These are phyloP conservation scores for Fusarium tricinctum DNA, from an alignment of 2,329 filamentous ascomycete species.

Conservation along the genomic window DNA sequence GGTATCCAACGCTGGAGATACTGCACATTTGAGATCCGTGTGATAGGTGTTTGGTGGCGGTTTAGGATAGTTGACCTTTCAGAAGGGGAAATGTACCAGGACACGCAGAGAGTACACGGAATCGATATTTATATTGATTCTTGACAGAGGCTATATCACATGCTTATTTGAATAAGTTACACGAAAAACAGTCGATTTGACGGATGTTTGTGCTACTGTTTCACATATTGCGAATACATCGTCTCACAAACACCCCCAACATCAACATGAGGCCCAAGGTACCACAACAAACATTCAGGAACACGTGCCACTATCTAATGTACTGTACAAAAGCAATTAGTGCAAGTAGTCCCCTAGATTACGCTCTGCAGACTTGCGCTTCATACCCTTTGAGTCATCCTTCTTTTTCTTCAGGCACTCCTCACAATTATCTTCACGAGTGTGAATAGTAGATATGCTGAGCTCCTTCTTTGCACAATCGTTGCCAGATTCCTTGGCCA, in stretches of 20 bases:
- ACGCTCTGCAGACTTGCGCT: not conserved
- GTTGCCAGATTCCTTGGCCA: not conserved
- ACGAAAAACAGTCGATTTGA: not conserved
- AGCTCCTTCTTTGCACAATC: not conserved
- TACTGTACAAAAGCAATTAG: not conserved
- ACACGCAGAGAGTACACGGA: not conserved
- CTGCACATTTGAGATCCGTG: constrained; percentile 3
- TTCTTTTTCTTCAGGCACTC: constrained; percentile 1
- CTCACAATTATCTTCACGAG: not conserved
- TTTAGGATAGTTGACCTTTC: no score
- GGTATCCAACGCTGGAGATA: constrained; percentile 14
- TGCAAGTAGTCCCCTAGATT: not conserved
- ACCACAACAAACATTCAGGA: not conserved
- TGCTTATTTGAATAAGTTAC: not conserved
- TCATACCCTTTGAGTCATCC: not conserved
- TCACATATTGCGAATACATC: not conserved
- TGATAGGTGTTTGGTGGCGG: no score
- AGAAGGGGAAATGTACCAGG: no score
- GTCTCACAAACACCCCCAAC: not conserved
- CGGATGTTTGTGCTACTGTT: not conserved
- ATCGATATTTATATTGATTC: not conserved
- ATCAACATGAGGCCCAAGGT: not conserved
- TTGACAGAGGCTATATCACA: not conserved
- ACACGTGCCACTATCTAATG: not conserved
- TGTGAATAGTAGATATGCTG: not conserved